Base-by-base conservation (phyloP, 768 basidiomycete genomes). In the Podaxis rugospora region DNA sequence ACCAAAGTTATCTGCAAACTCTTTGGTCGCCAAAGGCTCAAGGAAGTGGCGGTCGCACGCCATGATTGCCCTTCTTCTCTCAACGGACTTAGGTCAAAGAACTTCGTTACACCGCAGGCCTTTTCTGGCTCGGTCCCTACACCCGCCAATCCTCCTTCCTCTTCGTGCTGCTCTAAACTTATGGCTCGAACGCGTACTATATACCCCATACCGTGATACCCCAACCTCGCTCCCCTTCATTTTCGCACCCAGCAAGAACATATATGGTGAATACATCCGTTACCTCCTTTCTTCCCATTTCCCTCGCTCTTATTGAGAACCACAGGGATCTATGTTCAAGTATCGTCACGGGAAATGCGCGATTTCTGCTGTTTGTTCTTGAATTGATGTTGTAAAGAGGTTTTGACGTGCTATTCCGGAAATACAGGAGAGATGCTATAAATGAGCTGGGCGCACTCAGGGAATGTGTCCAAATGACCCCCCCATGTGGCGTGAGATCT, bases 301-400 rank as follows among this genome's bases (percentile, higher is more conserved):
- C 18, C 35, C 36, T 37, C 35, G 5, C 52, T 11, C 18, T 39
- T 4, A 40, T 18, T 16, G 18, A 44, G 18, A 18, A 16, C 6
- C 16, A 32, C 27, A 51, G 25, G 51, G 51, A 35, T 28, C 18
- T 51, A 36, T 18, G 36, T 37, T 1, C n/a, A 53, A 13, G 11
- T 18, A 21, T 53, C 23, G 32, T 36, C 52, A 53, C 32, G 52
- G 35, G 35, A 9, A 37, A 9, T 58, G 57, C 46, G 57, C 32
- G 35, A 51, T 50, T 58, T 58, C 28, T 50, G 57, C 57, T 58
- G 47, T 50, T 58, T 58, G 47, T 50, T 39, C 32, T 23, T 4
- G 25, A 27, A 14, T 21, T 39, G 16, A 54, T 54, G 52, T 39
- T 54, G 9, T 54, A 25, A 39, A 37, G 25, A 21, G 21, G 23